A percentile compares a stretch with the other conserved stretches of the same genome.
Evolutionary conservation across 2,329 filamentous ascomycete species (phyloP).

Genomic region (Diaporthe vaccinii): DNA sequence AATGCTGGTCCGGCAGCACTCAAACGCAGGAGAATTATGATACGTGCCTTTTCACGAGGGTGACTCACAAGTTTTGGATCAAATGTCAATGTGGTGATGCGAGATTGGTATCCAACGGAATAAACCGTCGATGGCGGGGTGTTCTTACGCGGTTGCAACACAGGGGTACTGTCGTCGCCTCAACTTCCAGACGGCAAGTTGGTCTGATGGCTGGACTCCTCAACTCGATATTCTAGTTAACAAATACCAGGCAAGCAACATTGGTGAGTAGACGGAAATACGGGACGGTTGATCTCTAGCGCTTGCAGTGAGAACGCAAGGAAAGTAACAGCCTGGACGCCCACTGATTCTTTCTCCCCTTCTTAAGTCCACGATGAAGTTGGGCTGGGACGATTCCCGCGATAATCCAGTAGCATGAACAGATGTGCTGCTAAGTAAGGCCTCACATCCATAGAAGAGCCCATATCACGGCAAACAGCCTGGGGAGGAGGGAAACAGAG

Average conservation of each 20-base stretch:
- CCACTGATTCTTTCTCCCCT: neutral
- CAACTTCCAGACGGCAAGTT: constrained; percentile 4
- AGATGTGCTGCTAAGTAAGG: neutral
- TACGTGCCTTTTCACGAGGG: neutral
- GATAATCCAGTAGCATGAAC: too few relatives aligned
- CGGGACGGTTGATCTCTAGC: neutral
- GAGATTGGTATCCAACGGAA: neutral
- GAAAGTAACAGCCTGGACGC: neutral
- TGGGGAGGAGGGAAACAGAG: neutral
- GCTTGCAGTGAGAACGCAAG: neutral
- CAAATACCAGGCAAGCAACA: neutral
- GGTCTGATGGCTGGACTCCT: neutral
- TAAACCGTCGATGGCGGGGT: neutral
- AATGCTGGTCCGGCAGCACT: neutral
- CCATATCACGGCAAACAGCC: too few relatives aligned
- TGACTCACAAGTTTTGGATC: neutral
- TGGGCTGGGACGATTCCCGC: neutral
- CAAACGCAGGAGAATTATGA: neutral
- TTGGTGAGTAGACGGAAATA: neutral
- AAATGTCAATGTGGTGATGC: neutral
- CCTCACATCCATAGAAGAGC: neutral
- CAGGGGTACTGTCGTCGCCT: neutral
- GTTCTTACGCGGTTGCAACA: neutral
- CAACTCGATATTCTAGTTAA: too few relatives aligned
- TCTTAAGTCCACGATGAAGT: neutral